Base-by-base conservation (phyloP, 345 rosid species). In the Camelina hispida region DNA sequence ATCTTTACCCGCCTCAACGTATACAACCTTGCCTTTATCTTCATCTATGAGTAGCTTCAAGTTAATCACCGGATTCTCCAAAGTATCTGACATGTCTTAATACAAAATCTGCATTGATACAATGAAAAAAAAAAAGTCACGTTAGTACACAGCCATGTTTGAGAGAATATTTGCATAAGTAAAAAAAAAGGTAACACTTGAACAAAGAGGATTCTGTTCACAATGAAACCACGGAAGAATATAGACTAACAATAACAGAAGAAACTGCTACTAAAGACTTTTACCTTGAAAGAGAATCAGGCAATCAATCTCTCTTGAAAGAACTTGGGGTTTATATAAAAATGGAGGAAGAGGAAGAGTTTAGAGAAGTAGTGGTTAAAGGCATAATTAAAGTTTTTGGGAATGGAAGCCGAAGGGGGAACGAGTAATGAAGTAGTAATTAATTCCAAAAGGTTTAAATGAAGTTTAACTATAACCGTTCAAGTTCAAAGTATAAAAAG, bases 1-100 rank as follows among this genome's bases (percentile, higher is more conserved):
- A 34, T 34, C 63, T 34, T 58, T 16, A 58, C 63, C 63, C 4
- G 63, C 63, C 63, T 58, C 63, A 35, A 15, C 63, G 4, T 35
- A 34, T 58, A 58, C 63, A 58, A 58, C 44, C 2, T 58, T 58
- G 42, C n/a, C 10, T 58, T 34, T 58, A 9, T 16, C 62, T 34
- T 34, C 40, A 58, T 58, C 43, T 34, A 58, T 34, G 23, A 58
- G 23, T 16, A 58, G 62, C 7, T 58, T 34, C 43, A 58, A n/a
- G 13, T 1, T 58, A 32, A 57, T 34, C 43, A 16, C 62, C 15
- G 42, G 22, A 34, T 58, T 58, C 62, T 58, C 23, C 43, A 58
- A 58, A 58, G 12, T 10, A 16, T 16, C 62, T 16, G 43, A 58
- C 23, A 58, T 34, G 25, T 16, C 20, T 34, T 10, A 43, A 58